Evolutionary conservation across 768 basidiomycete genomes (phyloP), one percentile per base, ranked within the genome.

Genomic region (Boletus reticuloceps): DNA sequence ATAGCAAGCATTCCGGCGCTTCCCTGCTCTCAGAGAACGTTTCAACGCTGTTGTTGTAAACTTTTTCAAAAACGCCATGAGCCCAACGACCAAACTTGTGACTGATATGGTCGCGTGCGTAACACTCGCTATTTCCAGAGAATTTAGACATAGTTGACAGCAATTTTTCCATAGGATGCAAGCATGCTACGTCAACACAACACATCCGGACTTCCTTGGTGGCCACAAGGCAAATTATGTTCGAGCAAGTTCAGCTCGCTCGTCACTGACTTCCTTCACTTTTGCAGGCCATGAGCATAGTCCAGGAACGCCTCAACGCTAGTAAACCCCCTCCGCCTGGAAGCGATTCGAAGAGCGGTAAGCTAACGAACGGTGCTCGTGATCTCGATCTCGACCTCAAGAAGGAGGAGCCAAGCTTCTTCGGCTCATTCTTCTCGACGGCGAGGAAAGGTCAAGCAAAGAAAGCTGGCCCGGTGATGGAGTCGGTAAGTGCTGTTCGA

Each of bases 101-200:
- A 69, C 82, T 11, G 96, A 99, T 63, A 83, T 99, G 77, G 94
- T 98, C 49, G 73, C 91, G 89, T 94, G 69, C 69, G 91, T 83
- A 29, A 39, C 53, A 41, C 39, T 49, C 9, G 27, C 17, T 47
- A 31, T 25, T 42, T 11, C 27, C 9, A 29, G 49, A 31, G 32
- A 34, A 29, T 32, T 17, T 41, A 19, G 12, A 25, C 25, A 56
- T 45, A 62, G 56, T 22, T 47, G 34, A 14, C 44, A 31, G 47
- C 1, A 8, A 31, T 17, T 38, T 51, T 47, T 51, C 50, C 20
- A 39, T 54, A 94, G 90, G 36, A 98, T 98, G 94, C 96, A 98
- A 77, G 94, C 95, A 37, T 96, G 94, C 71, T 99, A 98, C 69
- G 89, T 99, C 65, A 99, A 99, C 76, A 98, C 97, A 14, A 98